Evolutionary conservation across 2,329 filamentous ascomycete genomes (phyloP), one percentile per base, ranked within the genome.

Genomic region (Pseudophaeomoniella oleicola): DNA sequence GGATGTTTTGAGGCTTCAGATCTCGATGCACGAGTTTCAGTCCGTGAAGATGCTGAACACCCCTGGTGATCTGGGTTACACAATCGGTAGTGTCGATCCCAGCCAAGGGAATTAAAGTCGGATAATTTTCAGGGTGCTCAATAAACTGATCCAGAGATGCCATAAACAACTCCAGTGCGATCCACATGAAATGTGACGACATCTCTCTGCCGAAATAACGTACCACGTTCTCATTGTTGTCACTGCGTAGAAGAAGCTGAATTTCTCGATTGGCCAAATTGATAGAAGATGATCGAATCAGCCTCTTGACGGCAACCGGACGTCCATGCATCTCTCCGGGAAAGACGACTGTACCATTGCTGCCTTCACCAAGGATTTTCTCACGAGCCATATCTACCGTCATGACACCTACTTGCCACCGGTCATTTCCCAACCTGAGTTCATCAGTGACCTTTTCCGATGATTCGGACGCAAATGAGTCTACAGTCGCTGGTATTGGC

Each of bases 311-410:
- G 1, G 90, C 90, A 16, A 98, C 88, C 32, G 87, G 81, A 35
- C 87, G 79, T 16, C 86, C 86, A 55, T 93, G 90, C 54, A 93
- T 96, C 37, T 78, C 83, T n/a, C 90, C 90, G 34, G 84, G 80
- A 56, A 90, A 96, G 1, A 98, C 90, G 37, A 92, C 77, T 0
- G 90, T 98, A n/a, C 90, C 90, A 52, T 94, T 93, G 56, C 88
- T 96, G 37, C 90, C 90, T 40, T 84, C 70, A 2, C 76, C 76
- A 29, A 79, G 63, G 13, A 34, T 34, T 17, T 18, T 19, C 6
- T 34, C 32, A 17, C 14, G 32, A 17, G 11, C 9, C 16, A 34
- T 17, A 44, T 71, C 64, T 18, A 78, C 73, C 37, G 64, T 66
- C 16, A 78, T 58, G 41, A 71, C 74, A 36, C 73, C 74, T 47